Evolutionary conservation across 257 asterid species (phyloP), one percentile per base, ranked within the genome.

Genomic region (Datura wrightii): DNA sequence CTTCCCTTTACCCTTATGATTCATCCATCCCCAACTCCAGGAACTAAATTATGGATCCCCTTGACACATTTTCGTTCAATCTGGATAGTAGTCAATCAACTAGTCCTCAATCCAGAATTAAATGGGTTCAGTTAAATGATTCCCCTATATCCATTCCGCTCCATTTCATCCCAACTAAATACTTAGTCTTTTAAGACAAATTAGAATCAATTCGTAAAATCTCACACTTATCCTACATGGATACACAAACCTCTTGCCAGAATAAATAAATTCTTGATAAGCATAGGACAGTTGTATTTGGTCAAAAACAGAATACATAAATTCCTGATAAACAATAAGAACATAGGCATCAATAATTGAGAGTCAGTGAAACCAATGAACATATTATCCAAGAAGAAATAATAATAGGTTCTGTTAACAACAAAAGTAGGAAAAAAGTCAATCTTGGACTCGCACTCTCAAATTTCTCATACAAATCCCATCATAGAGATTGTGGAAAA

Each of bases 41-140:
- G 46, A 50, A 76, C 46, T 31, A 76, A 76, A 74, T 74, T 24
- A 7, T 74, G 80, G 59, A 19, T 6, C 42, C 80, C 41, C 59
- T 19, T 2, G 59, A 46, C 59, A 74, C 59, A 74, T 19, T 76
- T 52, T 71, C 36, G 10, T 71, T 44, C 55, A 71, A 55, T 9
- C 37, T 0, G 37, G 56, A 9, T 42, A 18, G 36, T 31, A 50
- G 60, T 50, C 81, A 50, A 76, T 76, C 59, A 13, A 76, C 46
- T 50, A 50, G 31, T 76, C 15, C 31, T 6, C 46, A 50, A 52
- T 24, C 80, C 34, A 1, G 16, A 52, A 48, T 11, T n/a, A 74
- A 11, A 19, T 13, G 1, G 19, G 46, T 10, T 65, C 39, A 34
- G 24, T 66, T 48, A 11, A 11, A 9, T 15, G 56, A 44, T 13